Conservation (phyloP, 139 green algal genomes). For the Volvox africanus region DNA sequence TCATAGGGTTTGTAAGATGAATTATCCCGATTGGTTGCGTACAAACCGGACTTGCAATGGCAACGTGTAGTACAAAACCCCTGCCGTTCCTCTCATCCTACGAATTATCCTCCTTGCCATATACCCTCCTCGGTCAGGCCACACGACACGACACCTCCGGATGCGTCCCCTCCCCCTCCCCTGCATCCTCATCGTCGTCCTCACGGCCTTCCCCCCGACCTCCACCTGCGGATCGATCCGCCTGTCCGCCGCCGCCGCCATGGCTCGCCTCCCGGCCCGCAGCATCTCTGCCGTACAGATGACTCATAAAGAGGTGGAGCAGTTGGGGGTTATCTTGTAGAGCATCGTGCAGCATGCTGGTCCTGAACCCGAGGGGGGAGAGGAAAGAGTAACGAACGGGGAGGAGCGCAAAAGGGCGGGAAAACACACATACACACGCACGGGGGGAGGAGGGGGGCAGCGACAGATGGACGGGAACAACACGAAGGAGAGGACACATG, state of each 20-base stretch:
- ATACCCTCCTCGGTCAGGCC: too few species aligned
- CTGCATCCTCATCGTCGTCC: conserved; percentile 36
- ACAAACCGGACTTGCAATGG: too few species aligned
- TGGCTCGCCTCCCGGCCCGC: not conserved
- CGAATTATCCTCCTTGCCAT: too few species aligned
- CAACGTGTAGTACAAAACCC: too few species aligned
- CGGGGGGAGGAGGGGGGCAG: conserved; percentile 20
- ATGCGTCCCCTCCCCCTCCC: conserved; percentile 26
- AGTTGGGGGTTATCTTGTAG: conserved; percentile 69
- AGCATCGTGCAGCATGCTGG: conserved; percentile 51
- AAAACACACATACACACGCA: too few species aligned
- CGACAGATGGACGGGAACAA: not conserved
- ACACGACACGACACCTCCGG: conserved; percentile 52
- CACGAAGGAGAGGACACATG: not conserved
- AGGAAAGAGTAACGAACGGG: not conserved
- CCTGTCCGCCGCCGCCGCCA: too few species aligned
- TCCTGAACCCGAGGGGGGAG: conserved; percentile 41
- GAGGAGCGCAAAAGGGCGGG: not conserved
- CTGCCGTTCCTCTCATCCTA: too few species aligned
- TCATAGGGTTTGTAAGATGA: too few species aligned
- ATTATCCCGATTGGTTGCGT: too few species aligned
- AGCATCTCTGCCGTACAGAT: conserved; percentile 50
- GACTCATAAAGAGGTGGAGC: conserved; percentile 54
- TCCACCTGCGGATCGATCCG: too few species aligned
- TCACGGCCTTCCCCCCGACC: not conserved